Evolutionary conservation across 2,329 filamentous ascomycete genomes (phyloP), one percentile per base, ranked within the genome.

Genomic region (Gaeumannomyces sp.): DNA sequence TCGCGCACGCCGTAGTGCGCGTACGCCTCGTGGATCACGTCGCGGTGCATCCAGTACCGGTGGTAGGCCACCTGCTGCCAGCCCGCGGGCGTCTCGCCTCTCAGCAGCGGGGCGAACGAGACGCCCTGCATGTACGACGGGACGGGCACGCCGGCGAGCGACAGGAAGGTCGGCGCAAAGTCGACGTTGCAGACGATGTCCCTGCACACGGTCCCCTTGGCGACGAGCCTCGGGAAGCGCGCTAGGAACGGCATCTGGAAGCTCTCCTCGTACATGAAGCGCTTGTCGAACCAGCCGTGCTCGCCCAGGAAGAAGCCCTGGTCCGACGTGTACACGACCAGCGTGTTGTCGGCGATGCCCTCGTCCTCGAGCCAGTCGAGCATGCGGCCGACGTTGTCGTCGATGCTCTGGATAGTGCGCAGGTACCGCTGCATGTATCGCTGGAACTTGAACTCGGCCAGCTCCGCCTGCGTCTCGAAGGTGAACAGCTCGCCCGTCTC

Each of bases 231-330:
- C 0, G 82, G 81, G 60, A 80, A 81, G 0, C 79, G 76, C 11
- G 81, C 74, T 4, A 84, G 69, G 61, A 84, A 82, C 0, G 82
- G 82, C 82, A 85, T 84, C 71, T 84, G 81, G 72, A 85, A 84
- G 19, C 74, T 78, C 70, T 85, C 81, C 67, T 85, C 82, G 71
- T 85, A 85, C 79, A 85, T 84, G 71, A 85, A 84, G 3, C 82
- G 78, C 72, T 85, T 85, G 70, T 84, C 83, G 68, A 84, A 84
- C 82, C 81, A 85, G 64, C 82, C 82, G 66, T 85, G 83, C 65
- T 85, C 82, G 10, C 82, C 82, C 0, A 85, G 77, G 70, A 84
- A 85, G 73, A 84, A 84, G 7, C 82, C 83, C 66, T 84, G 81
- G 67, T 84, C 82, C 0, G 80, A 82, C 0, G 79, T 83, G 67